Evolutionary conservation across 148 eudicot genomes (phyloP).

Genomic region (Diospyros kaki): DNA sequence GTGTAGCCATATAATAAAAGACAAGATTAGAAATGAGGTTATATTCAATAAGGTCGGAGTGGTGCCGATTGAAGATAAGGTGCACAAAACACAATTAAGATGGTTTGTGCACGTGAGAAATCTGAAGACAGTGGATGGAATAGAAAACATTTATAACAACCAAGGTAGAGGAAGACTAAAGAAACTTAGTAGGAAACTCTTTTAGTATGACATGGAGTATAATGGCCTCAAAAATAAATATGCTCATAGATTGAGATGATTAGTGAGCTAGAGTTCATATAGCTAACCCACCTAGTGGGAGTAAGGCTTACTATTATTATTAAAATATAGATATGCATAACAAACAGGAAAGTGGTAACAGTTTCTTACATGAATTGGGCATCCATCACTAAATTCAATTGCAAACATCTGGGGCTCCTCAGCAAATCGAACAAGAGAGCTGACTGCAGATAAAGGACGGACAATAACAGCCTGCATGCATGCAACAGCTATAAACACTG

Average conservation of each 20-base stretch:
- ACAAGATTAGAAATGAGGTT: no score
- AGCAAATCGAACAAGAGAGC: constrained; percentile 88
- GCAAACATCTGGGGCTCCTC: constrained; percentile 99
- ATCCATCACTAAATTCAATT: constrained; percentile 91
- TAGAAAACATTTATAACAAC: neutral
- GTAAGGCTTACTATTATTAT: no score
- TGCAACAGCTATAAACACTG: constrained; percentile 12
- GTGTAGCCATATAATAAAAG: no score
- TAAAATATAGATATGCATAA: neutral
- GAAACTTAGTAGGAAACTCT: no score
- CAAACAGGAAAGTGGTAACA: constrained; percentile 4
- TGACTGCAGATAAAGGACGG: constrained; percentile 81
- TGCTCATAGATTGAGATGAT: no score
- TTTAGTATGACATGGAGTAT: no score
- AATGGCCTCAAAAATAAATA: no score
- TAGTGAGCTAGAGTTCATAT: no score
- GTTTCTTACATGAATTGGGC: constrained; percentile 78
- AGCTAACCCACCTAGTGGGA: no score
- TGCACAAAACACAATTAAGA: constrained; percentile 4
- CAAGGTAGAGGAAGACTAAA: no score
- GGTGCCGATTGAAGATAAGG: no score
- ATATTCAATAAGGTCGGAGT: no score
- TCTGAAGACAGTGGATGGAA: neutral
- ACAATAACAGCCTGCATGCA: constrained; percentile 85
- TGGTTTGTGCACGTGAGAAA: neutral